Conservation (phyloP, 768 basidiomycete genomes). For the Psilocybe tampanensis region DNA sequence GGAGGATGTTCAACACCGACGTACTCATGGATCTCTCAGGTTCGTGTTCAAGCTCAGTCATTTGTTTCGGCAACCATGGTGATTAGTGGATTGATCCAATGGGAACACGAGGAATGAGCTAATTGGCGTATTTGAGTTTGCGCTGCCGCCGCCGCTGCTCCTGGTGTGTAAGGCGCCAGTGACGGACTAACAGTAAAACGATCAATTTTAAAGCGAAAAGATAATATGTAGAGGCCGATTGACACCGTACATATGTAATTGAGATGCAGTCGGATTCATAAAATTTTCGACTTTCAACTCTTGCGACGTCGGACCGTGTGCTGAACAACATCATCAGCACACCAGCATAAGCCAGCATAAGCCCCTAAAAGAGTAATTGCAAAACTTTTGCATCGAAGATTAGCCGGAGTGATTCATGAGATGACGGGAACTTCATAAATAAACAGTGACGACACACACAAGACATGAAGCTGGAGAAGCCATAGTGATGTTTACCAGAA, state of each 20-base stretch:
- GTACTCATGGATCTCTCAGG: slow-evolving; percentile 9
- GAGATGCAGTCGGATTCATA: neutral
- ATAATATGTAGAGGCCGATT: neutral
- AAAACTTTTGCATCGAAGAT: neutral
- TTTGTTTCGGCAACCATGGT: neutral
- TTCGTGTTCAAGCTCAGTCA: neutral
- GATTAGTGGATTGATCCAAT: neutral
- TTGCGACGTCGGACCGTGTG: neutral
- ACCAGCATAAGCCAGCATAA: too few relatives aligned
- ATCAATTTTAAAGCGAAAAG: neutral
- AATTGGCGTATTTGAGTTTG: too few relatives aligned
- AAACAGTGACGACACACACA: neutral
- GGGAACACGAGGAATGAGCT: neutral
- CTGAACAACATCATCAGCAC: too few relatives aligned
- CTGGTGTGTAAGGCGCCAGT: too few relatives aligned
- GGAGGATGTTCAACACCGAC: slow-evolving; percentile 22
- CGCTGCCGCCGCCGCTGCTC: too few relatives aligned
- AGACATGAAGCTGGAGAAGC: neutral
- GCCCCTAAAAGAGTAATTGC: neutral
- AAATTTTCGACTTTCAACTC: neutral
- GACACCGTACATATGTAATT: neutral
- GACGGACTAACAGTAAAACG: neutral
- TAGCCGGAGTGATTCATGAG: neutral
- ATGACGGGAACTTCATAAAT: neutral
- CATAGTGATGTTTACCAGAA: neutral